Evolutionary conservation across 495 filamentous ascomycete genomes (phyloP), one percentile per base, ranked within the genome.

Genomic region (Hypoxylon crocopeplum): DNA sequence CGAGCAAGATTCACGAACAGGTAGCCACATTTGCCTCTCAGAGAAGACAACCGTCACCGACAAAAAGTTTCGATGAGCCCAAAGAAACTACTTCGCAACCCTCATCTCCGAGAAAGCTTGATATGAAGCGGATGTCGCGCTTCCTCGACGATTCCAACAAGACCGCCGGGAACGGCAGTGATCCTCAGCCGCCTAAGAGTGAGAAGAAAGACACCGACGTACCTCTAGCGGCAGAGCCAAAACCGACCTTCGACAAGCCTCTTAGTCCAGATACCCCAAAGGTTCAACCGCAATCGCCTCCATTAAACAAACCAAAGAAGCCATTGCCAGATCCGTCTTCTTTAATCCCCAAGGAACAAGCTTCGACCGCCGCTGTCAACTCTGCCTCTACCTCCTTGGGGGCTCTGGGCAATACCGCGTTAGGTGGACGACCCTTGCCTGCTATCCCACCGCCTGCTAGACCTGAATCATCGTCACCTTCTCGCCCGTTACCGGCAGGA

Each of bases 111-210:
- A 76, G 66, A 41, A 84, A 84, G 55, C 68, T 84, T 6, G 76
- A 82, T 61, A 44, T 81, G 66, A 83, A 79, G 64, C 71, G 80
- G 48, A 75, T 80, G 56, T 84, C 80, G 5, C 74, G 68, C 29
- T 83, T 84, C 46, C 30, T 82, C n/a, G 74, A 76, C 33, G 68
- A 77, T 38, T 58, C 71, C 40, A 66, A 22, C 6, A 55, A 63
- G 20, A 37, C 56, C 44, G 34, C 25, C 29, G 64, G 37, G 12
- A 64, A 67, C 8, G 64, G 13, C 8, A 32, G 22, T 33, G 58
- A 45, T 39, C 20, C 39, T 30, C 56, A 69, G 46, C 61, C 22
- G 33, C 21, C 41, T 7, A 71, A 68, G 27, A 42, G 59, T 24
- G n/a, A 24, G 17, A 58, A 64, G 38, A 49, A 24, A 19, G 48